phyloP scores from a whole-genome alignment of 108 stramenopile genomes.

The Nitzschia sp. region DNA sequence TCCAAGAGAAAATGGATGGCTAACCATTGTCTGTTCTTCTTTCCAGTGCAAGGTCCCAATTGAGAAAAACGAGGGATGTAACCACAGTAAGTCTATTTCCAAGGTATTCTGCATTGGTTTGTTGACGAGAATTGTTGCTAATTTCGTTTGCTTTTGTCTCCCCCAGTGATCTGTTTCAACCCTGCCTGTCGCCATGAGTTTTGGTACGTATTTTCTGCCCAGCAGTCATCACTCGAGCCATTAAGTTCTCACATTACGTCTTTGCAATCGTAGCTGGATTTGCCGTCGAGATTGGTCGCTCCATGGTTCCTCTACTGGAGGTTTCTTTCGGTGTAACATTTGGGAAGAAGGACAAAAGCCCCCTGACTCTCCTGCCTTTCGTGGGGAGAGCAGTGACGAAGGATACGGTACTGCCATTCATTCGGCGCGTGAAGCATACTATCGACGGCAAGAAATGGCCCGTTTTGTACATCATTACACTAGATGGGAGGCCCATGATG shows the following conservation, averaged over 20 bases:
- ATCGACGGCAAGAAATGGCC: slow-evolving; percentile 36
- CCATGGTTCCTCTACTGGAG: slow-evolving; percentile 54
- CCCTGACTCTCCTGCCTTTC: background rate
- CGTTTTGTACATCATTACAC: slow-evolving; percentile 62
- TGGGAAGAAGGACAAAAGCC: slow-evolving; percentile 42
- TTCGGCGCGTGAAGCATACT: slow-evolving; percentile 32
- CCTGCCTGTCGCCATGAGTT: slow-evolving; percentile 57
- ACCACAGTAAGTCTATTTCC: slow-evolving; percentile 42
- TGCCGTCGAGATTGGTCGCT: slow-evolving; percentile 63
- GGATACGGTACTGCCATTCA: slow-evolving; percentile 56
- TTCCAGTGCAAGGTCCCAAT: slow-evolving; percentile 54
- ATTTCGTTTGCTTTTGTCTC: background rate
- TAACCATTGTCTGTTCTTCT: background rate
- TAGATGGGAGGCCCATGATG: slow-evolving; percentile 50
- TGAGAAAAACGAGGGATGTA: slow-evolving; percentile 77
- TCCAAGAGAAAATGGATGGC: no score
- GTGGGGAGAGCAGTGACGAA: slow-evolving; percentile 20
- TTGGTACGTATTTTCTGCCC: slow-evolving; percentile 27
- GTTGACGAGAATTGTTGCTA: background rate
- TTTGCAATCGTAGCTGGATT: slow-evolving; percentile 45
- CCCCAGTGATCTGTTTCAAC: slow-evolving; percentile 42
- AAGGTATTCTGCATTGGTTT: background rate
- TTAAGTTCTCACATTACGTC: background rate
- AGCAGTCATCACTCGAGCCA: background rate
- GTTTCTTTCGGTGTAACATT: slow-evolving; percentile 63